phyloP scores from a whole-genome alignment of 768 basidiomycete genomes.

The Amanita brunnescens region DNA sequence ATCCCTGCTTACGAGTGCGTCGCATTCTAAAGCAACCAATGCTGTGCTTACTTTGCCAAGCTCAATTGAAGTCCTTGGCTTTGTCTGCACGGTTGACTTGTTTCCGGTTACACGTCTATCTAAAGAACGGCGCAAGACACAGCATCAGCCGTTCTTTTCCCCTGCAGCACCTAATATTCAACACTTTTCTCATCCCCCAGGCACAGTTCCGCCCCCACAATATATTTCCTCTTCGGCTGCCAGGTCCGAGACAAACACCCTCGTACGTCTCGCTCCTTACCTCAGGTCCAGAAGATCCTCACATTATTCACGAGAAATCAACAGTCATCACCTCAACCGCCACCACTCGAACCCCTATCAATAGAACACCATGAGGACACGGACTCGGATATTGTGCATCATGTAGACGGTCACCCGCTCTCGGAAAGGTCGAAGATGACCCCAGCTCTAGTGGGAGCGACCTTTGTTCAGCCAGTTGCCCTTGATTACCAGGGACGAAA shows the following conservation, averaged over 20 bases:
- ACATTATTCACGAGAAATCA: conserved; percentile 6
- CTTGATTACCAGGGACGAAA: conserved; percentile 52
- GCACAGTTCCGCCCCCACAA: conserved; percentile 2
- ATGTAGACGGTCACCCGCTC: conserved; percentile 30
- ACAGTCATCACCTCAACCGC: not conserved
- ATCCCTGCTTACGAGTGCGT: conserved; percentile 40
- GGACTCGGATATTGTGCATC: conserved; percentile 36
- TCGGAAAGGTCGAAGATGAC: conserved; percentile 46
- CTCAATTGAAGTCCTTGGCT: conserved; percentile 51
- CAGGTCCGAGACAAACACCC: not conserved
- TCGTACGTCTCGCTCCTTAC: conserved; percentile 1
- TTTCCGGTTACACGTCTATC: conserved; percentile 43
- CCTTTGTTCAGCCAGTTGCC: conserved; percentile 47
- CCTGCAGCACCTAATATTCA: conserved; percentile 9
- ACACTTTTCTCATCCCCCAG: not conserved
- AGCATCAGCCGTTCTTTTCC: conserved; percentile 5
- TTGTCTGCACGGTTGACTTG: conserved; percentile 72
- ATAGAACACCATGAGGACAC: not conserved
- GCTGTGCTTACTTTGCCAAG: conserved; percentile 26
- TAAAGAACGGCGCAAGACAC: conserved; percentile 2
- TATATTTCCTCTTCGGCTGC: conserved; percentile 1
- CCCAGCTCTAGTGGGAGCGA: conserved; percentile 45
- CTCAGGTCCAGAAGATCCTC: not conserved
- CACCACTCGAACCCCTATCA: not conserved
- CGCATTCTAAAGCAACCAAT: conserved; percentile 2